Conservation (phyloP, 2,329 filamentous ascomycete species). For the Ilyonectria sp. region DNA sequence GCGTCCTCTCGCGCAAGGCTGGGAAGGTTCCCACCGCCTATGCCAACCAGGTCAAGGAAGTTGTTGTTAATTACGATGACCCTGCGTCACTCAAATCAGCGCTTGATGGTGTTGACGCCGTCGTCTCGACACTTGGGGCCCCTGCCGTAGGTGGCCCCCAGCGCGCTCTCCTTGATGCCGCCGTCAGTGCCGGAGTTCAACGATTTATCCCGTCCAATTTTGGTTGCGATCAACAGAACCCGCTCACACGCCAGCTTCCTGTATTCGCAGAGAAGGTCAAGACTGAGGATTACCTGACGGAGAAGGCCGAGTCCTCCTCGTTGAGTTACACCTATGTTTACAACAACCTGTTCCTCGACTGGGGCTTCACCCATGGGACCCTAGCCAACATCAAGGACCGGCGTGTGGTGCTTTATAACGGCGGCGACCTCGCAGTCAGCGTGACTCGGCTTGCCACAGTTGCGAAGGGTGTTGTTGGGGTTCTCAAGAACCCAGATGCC, state of each 20-base stretch:
- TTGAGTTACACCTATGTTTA: slow-evolving; percentile 18
- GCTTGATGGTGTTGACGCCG: slow-evolving; percentile 17
- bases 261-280: slow-evolving; percentile 11
- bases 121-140: slow-evolving; percentile 19
- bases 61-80: slow-evolving; percentile 15
- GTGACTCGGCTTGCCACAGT: slow-evolving; percentile 12
- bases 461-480: slow-evolving; percentile 17
- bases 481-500: slow-evolving; percentile 18
- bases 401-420: neutral
- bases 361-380: slow-evolving; percentile 14
- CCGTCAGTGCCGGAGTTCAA: slow-evolving; percentile 17
- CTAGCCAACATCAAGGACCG: slow-evolving; percentile 13
- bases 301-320: slow-evolving; percentile 2
- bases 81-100: slow-evolving; percentile 18
- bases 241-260: slow-evolving; percentile 16
- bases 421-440: slow-evolving; percentile 2
- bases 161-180: slow-evolving; percentile 16
- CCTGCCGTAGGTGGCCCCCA: slow-evolving; percentile 13
- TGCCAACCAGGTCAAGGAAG: slow-evolving; percentile 19
- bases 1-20: slow-evolving; percentile 13
- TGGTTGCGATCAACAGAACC: slow-evolving; percentile 21
- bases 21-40: slow-evolving; percentile 18
- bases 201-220: slow-evolving; percentile 26
- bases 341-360: slow-evolving; percentile 26
- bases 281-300: slow-evolving; percentile 10